Evolutionary conservation across 352 stramenopile genomes (phyloP), one percentile per base, ranked within the genome.

Genomic region (Phytopythium sindhum): DNA sequence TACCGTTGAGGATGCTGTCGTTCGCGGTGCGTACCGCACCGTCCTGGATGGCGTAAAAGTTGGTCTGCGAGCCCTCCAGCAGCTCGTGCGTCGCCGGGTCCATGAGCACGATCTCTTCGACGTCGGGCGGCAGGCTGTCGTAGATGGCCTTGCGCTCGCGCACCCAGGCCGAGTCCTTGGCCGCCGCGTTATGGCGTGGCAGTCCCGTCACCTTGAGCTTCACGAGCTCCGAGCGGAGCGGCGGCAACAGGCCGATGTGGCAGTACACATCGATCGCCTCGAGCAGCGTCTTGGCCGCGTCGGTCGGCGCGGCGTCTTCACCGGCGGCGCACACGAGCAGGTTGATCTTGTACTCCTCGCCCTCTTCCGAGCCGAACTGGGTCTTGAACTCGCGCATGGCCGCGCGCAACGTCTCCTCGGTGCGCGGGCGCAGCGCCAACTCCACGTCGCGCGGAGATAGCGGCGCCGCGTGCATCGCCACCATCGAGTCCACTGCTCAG

Each of bases 41-140:
- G 41, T 80, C 57, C 35, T 80, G 72, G 24, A 95, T 77, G 7
- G 67, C 71, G 60, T 86, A 95, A 31, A 95, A 95, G 57, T 95
- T 95, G n/a, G 84, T 91, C 69, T 95, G 86, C 5, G 86, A 92
- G 31, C 83, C 86, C 78, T 95, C 86, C 12, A 89, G 77, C 47
- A 95, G 54, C 9, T 68, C 53, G 35, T 74, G 69, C 26, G 77
- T 86, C 3, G 47, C 57, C 28, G 81, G 86, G n/a, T 95, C 84
- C 86, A 93, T 89, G 52, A 91, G 77, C n/a, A 90, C 84, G 67
- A 92, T 78, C 64, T 95, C 86, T 65, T 95, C 84, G 33, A 89
- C 80, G 61, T 90, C 78, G 7, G 64, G 60, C 23, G 78, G 63
- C 65, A 95, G 80, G 35, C 64, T 70, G 45, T 90, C 81, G 60